These are phyloP conservation scores for Scalesia atractyloides DNA, from an alignment of 129 eudicot genomes.

Conservation along the genomic window DNA sequence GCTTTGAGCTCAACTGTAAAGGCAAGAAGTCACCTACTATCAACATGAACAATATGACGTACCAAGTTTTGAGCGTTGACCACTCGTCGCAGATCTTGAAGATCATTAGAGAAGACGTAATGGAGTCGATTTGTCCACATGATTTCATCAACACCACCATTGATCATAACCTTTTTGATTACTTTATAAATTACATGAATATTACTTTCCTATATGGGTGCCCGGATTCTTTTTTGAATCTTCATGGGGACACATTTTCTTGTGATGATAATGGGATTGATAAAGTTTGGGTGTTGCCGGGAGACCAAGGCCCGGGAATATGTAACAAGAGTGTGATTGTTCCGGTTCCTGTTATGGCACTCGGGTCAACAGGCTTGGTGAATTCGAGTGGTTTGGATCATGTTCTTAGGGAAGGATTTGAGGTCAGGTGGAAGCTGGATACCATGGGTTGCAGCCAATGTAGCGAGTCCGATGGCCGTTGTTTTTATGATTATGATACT, in stretches of 20 bases:
- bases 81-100: constrained; percentile 41
- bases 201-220: constrained; percentile 61
- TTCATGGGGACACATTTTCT: constrained; percentile 23
- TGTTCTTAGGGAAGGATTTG: constrained; percentile 48
- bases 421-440: constrained; percentile 41
- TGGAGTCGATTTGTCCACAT: constrained; percentile 52
- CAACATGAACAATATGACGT: constrained; percentile 44
- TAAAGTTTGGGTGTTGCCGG: constrained; percentile 36
- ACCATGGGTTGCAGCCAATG: constrained; percentile 36
- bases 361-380: constrained; percentile 25
- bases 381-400: constrained; percentile 32
- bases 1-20: constrained; percentile 51
- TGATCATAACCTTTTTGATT: constrained; percentile 44
- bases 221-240: constrained; percentile 29
- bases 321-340: constrained; percentile 58
- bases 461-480: constrained; percentile 41
- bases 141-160: constrained; percentile 66
- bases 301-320: constrained; percentile 42
- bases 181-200: constrained; percentile 37
- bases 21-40: constrained; percentile 37
- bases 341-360: constrained; percentile 36
- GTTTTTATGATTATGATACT: constrained; percentile 35
- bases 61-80: constrained; percentile 46
- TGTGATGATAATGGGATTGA: constrained; percentile 31
- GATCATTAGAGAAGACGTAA: constrained; percentile 57